These are phyloP conservation scores for Suhomyces terraborum DNA, from an alignment of 1,139 yeast genomes.

Conservation along the genomic window DNA sequence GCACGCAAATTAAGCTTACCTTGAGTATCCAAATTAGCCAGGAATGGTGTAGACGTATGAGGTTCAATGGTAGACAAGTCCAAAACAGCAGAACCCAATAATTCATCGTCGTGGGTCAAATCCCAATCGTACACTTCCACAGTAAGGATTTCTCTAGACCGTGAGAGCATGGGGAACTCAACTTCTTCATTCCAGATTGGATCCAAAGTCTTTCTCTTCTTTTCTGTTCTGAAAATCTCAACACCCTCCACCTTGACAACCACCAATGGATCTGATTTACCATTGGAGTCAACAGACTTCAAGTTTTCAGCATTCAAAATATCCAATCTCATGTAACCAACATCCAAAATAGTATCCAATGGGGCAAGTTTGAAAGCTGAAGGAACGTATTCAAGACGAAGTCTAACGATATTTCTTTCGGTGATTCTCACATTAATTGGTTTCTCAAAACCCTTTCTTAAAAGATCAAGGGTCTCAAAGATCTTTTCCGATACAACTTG, in stretches of 20 bases:
- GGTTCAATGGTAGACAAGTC: slow-evolving; percentile 55
- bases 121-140: slow-evolving; percentile 75
- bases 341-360: slow-evolving; percentile 64
- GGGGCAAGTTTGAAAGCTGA: slow-evolving; percentile 54
- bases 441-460: slow-evolving; percentile 48
- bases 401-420: slow-evolving; percentile 42
- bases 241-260: slow-evolving; percentile 54
- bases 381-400: slow-evolving; percentile 64
- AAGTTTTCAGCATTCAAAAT: slow-evolving; percentile 56
- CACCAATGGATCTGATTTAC: slow-evolving; percentile 73
- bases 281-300: slow-evolving; percentile 64
- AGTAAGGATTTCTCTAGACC: slow-evolving; percentile 53
- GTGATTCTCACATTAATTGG: slow-evolving; percentile 51
- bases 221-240: slow-evolving; percentile 57
- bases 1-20: slow-evolving; percentile 58
- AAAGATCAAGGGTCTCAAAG: slow-evolving; percentile 53
- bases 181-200: slow-evolving; percentile 71
- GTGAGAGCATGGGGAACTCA: slow-evolving; percentile 61
- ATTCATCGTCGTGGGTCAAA: slow-evolving; percentile 65
- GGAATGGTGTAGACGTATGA: slow-evolving; percentile 45
- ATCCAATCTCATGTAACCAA: slow-evolving; percentile 61
- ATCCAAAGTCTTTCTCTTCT: slow-evolving; percentile 62
- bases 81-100: slow-evolving; percentile 53
- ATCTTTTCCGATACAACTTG: slow-evolving; percentile 54
- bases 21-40: slow-evolving; percentile 57